phyloP scores from a whole-genome alignment of 202 grass and related monocot genomes.

The Setaria viridis region DNA sequence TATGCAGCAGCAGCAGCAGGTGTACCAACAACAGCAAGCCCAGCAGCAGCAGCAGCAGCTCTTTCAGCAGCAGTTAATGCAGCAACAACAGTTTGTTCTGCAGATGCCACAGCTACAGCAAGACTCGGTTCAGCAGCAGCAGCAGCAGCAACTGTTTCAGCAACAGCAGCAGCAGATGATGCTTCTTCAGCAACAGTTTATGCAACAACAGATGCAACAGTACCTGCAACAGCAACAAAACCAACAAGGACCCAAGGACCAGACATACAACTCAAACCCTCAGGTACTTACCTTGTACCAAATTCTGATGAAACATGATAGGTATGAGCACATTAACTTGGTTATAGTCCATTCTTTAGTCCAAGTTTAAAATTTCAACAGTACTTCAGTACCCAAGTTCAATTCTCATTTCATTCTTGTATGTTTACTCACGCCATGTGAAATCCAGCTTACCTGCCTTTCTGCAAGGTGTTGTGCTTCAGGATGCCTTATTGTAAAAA shows the following conservation, averaged over 20 bases:
- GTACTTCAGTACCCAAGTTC: slow-evolving; percentile 1
- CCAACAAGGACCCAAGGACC: slow-evolving; percentile 54
- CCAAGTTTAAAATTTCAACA: background rate
- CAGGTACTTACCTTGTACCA: slow-evolving; percentile 54
- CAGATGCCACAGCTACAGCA: slow-evolving; percentile 58
- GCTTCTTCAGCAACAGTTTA: slow-evolving; percentile 56
- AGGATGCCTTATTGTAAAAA: background rate
- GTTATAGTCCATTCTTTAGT: background rate
- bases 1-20: slow-evolving; percentile 64
- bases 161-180: slow-evolving; percentile 57
- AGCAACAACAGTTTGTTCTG: slow-evolving; percentile 57
- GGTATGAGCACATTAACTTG: slow-evolving; percentile 11
- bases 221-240: slow-evolving; percentile 54
- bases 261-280: slow-evolving; percentile 36
- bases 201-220: slow-evolving; percentile 65
- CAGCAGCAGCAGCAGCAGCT: slow-evolving; percentile 51
- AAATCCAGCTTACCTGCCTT: slow-evolving; percentile 28
- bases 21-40: slow-evolving; percentile 56
- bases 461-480: background rate
- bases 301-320: slow-evolving; percentile 27
- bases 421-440: background rate
- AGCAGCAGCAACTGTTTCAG: slow-evolving; percentile 55
- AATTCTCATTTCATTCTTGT: slow-evolving; percentile 27
- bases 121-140: slow-evolving; percentile 51
- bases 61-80: slow-evolving; percentile 55